Evolutionary conservation across 345 rosid genomes (phyloP).

Genomic region (Crucihimalaya himalaica): DNA sequence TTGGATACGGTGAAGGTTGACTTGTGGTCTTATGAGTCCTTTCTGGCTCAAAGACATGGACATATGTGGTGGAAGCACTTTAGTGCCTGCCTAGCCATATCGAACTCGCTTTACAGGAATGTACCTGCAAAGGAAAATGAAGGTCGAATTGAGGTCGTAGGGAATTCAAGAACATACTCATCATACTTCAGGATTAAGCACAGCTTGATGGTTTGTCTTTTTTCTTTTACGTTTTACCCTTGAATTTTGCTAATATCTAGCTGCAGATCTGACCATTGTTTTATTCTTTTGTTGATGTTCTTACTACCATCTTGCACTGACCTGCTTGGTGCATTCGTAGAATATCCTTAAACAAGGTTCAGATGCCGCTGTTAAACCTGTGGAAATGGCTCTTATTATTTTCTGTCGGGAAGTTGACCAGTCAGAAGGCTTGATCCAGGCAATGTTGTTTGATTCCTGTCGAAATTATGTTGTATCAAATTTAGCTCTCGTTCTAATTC

Average conservation of each 20-base stretch:
- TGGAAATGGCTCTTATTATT: constrained; percentile 77
- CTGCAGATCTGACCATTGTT: constrained; percentile 16
- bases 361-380: constrained; percentile 47
- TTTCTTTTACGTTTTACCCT: constrained; percentile 11
- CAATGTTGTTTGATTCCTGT: constrained; percentile 45
- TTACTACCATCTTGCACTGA: constrained; percentile 32
- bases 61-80: constrained; percentile 73
- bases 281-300: constrained; percentile 20
- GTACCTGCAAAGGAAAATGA: constrained; percentile 54
- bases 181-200: constrained; percentile 71
- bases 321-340: constrained; percentile 54
- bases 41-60: constrained; percentile 54
- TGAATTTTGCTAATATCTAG: constrained; percentile 21
- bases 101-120: constrained; percentile 56
- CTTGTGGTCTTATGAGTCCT: constrained; percentile 49
- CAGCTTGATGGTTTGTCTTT: constrained; percentile 67
- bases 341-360: constrained; percentile 57
- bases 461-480: constrained; percentile 8
- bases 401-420: constrained; percentile 63
- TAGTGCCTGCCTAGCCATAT: constrained; percentile 63
- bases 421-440: constrained; percentile 67
- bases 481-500: constrained; percentile 31
- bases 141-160: constrained; percentile 70
- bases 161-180: constrained; percentile 56
- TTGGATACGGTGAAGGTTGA: constrained; percentile 71